Evolutionary conservation across 768 basidiomycete species (phyloP).

Genomic region (Boletus tomentosulus): DNA sequence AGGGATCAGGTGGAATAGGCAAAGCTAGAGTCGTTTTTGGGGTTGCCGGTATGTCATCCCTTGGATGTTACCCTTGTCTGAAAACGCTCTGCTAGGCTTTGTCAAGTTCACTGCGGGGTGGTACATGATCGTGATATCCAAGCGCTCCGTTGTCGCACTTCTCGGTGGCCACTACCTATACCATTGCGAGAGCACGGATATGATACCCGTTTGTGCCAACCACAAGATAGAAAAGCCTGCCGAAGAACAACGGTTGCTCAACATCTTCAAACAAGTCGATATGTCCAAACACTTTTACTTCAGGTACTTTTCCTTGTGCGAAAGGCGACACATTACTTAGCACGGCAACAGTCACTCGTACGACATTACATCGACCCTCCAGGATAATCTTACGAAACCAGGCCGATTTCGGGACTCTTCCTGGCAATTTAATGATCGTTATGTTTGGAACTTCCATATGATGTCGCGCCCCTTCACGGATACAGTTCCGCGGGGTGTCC

Average conservation of each 20-base stretch:
- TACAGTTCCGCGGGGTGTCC: slow-evolving; percentile 39
- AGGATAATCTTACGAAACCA: slow-evolving; percentile 77
- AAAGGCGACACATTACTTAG: background rate
- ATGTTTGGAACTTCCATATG: slow-evolving; percentile 94
- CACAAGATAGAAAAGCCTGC: slow-evolving; percentile 84
- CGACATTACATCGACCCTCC: slow-evolving; percentile 93
- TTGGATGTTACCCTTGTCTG: too few relatives aligned
- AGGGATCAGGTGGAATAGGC: slow-evolving; percentile 79
- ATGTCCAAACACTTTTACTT: slow-evolving; percentile 99
- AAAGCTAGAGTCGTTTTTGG: slow-evolving; percentile 78
- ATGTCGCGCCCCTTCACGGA: slow-evolving; percentile 63
- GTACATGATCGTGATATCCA: slow-evolving; percentile 90
- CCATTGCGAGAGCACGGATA: slow-evolving; percentile 90
- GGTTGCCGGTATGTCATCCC: slow-evolving; percentile 55
- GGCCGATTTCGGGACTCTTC: slow-evolving; percentile 39
- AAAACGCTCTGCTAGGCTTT: slow-evolving; percentile 52
- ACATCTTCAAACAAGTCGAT: slow-evolving; percentile 93
- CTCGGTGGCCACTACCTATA: slow-evolving; percentile 95
- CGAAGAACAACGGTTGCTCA: slow-evolving; percentile 86
- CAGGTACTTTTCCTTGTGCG: slow-evolving; percentile 46
- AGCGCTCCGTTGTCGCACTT: slow-evolving; percentile 88
- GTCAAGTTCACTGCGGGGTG: slow-evolving; percentile 92
- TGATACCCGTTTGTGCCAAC: slow-evolving; percentile 70
- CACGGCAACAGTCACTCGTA: slow-evolving; percentile 74
- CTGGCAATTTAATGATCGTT: slow-evolving; percentile 81